Conservation (phyloP, 805 yeast species). For the Cyberlindnera euphorbiiphila region DNA sequence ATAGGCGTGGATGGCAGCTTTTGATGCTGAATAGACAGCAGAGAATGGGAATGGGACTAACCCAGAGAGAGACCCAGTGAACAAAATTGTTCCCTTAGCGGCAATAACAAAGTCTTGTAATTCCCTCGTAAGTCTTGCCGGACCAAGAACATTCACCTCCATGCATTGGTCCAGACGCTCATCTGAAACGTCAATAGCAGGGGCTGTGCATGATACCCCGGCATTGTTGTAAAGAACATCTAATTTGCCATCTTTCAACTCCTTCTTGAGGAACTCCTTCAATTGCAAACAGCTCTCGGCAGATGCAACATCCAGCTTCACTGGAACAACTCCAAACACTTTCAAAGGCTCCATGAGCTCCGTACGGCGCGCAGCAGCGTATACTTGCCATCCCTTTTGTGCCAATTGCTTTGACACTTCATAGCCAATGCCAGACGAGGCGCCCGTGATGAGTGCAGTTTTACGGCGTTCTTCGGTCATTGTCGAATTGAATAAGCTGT, state of each 20-base stretch:
- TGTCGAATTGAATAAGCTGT: too few species aligned
- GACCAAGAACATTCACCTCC: slow-evolving; percentile 68
- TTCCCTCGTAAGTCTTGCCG: slow-evolving; percentile 59
- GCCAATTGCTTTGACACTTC: slow-evolving; percentile 48
- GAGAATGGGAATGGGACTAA: slow-evolving; percentile 69
- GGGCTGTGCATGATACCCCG: slow-evolving; percentile 68
- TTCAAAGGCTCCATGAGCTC: slow-evolving; percentile 52
- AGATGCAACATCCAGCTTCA: slow-evolving; percentile 56
- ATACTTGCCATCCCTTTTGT: slow-evolving; percentile 51
- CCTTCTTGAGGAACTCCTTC: slow-evolving; percentile 37
- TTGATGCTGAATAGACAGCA: slow-evolving; percentile 60
- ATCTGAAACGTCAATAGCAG: slow-evolving; percentile 64
- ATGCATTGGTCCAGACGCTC: slow-evolving; percentile 48
- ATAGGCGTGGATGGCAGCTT: slow-evolving; percentile 74
- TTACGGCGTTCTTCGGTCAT: background rate
- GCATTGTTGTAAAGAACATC: slow-evolving; percentile 74
- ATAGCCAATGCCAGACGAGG: slow-evolving; percentile 53
- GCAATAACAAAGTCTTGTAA: slow-evolving; percentile 51
- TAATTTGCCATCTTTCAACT: slow-evolving; percentile 43
- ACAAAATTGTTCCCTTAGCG: slow-evolving; percentile 64
- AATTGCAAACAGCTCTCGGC: slow-evolving; percentile 43
- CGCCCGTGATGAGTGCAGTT: slow-evolving; percentile 44
- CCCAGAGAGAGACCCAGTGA: slow-evolving; percentile 74
- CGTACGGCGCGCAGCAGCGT: slow-evolving; percentile 69
- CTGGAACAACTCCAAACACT: slow-evolving; percentile 38